These are phyloP conservation scores for Rhynchosporium secalis DNA, from an alignment of 2,329 filamentous ascomycete genomes.

Conservation along the genomic window DNA sequence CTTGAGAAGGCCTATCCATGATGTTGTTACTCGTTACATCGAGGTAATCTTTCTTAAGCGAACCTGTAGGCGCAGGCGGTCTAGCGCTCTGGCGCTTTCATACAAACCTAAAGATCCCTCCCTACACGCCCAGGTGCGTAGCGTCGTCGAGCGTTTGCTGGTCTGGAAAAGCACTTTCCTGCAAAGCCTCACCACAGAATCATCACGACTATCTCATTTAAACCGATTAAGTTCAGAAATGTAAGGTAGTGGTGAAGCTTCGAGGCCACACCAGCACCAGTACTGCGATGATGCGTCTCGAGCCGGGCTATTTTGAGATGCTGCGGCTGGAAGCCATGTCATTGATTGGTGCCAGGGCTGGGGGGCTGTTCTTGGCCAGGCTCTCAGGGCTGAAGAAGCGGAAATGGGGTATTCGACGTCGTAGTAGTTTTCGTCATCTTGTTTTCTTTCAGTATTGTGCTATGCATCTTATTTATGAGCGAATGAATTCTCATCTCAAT, in stretches of 20 bases:
- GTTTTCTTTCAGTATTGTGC: not conserved
- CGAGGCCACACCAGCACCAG: constrained; percentile 8
- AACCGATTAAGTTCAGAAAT: not conserved
- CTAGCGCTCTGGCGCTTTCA: too few relatives aligned
- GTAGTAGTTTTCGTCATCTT: not conserved
- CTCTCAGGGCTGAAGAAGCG: constrained; percentile 12
- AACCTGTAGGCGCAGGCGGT: too few relatives aligned
- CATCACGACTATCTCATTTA: too few relatives aligned
- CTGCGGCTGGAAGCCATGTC: constrained; percentile 11
- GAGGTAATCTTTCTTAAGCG: too few relatives aligned
- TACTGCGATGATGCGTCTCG: not conserved
- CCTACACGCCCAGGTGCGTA: too few relatives aligned
- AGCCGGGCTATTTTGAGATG: constrained; percentile 22
- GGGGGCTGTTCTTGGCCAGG: constrained; percentile 7
- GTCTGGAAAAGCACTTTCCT: too few relatives aligned
- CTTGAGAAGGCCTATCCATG: too few relatives aligned
- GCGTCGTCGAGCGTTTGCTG: too few relatives aligned
- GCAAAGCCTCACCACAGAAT: too few relatives aligned
- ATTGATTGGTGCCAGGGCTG: constrained; percentile 2
- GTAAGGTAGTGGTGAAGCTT: not conserved
- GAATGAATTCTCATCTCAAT: not conserved
- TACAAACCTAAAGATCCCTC: too few relatives aligned
- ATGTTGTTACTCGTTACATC: too few relatives aligned
- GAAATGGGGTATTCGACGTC: constrained; percentile 9
- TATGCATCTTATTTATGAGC: not conserved